phyloP scores from a whole-genome alignment of 2,329 filamentous ascomycete species.

The Verticillium dahliae region DNA sequence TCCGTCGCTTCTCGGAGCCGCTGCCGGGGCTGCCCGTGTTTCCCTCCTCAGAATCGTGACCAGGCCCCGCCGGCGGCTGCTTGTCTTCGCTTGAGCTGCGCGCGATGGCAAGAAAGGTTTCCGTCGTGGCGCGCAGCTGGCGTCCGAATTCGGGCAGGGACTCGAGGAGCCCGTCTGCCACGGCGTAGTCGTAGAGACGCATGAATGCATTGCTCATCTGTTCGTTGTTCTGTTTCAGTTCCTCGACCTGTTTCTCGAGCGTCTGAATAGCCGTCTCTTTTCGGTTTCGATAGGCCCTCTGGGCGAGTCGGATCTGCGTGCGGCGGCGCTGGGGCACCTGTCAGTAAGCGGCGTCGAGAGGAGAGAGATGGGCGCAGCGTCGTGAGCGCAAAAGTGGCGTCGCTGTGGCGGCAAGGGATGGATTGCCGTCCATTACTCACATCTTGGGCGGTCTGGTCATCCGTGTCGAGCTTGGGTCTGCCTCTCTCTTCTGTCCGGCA shows the following conservation, averaged over 20 bases:
- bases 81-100: conserved; percentile 28
- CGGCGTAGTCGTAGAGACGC: conserved; percentile 56
- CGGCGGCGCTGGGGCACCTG: conserved; percentile 56
- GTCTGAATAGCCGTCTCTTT: conserved; percentile 77
- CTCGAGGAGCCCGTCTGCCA: conserved; percentile 51
- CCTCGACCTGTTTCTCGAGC: conserved; percentile 63
- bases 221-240: conserved; percentile 62
- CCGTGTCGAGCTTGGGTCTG: conserved; percentile 67
- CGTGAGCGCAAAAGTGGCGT: conserved; percentile 3
- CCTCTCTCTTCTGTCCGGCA: conserved; percentile 37
- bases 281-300: conserved; percentile 75
- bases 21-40: conserved; percentile 2
- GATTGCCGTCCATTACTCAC: conserved; percentile 42
- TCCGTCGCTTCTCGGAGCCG: neutral
- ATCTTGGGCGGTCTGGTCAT: conserved; percentile 71
- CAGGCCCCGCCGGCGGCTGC: neutral
- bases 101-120: conserved; percentile 50
- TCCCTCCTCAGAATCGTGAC: neutral
- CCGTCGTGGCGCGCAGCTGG: conserved; percentile 49
- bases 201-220: conserved; percentile 69
- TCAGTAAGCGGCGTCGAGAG: conserved; percentile 13
- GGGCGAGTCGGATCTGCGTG: conserved; percentile 81
- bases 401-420: neutral
- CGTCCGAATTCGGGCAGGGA: conserved; percentile 49
- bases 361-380: neutral